phyloP scores from a whole-genome alignment of 768 basidiomycete genomes.

The Cantharellus cinnabarinus region DNA sequence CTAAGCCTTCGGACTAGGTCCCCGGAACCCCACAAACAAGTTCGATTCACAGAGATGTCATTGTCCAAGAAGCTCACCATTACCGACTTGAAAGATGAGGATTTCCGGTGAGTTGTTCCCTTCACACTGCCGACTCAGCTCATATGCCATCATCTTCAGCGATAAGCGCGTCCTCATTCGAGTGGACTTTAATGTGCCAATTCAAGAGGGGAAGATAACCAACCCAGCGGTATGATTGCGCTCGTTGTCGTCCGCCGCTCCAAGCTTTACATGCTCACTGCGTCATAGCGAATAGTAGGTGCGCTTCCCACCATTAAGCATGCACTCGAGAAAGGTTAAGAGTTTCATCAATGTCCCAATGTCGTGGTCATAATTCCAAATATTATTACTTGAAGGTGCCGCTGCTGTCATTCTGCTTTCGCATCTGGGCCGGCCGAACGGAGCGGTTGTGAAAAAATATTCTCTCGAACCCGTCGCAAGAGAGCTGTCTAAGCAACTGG shows the following conservation, averaged over 20 bases:
- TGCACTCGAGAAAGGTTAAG: conserved; percentile 63
- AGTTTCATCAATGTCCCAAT: background rate
- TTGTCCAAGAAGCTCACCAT: conserved; percentile 89
- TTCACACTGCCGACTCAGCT: background rate
- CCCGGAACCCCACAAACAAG: background rate
- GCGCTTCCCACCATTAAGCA: conserved; percentile 90
- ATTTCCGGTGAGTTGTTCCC: background rate
- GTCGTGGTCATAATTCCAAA: conserved; percentile 5
- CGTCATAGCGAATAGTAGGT: conserved; percentile 74
- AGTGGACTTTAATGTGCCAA: conserved; percentile 90
- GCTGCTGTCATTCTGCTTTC: conserved; percentile 84
- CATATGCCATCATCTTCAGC: conserved; percentile 31
- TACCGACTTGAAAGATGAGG: conserved; percentile 38
- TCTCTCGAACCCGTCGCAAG: conserved; percentile 71
- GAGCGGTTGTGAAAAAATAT: conserved; percentile 73
- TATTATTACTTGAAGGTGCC: conserved; percentile 31
- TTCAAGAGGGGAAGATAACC: conserved; percentile 73
- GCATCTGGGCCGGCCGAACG: conserved; percentile 93
- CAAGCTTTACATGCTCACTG: conserved; percentile 2
- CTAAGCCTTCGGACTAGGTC: background rate
- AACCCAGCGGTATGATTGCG: conserved; percentile 68
- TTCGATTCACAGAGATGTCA: conserved; percentile 37
- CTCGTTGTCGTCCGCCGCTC: background rate
- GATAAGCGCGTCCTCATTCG: conserved; percentile 82
- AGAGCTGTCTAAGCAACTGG: conserved; percentile 57